These are phyloP conservation scores for Syncephalastrum racemosum DNA, from an alignment of 371 early-diverging fungal species.

Conservation along the genomic window DNA sequence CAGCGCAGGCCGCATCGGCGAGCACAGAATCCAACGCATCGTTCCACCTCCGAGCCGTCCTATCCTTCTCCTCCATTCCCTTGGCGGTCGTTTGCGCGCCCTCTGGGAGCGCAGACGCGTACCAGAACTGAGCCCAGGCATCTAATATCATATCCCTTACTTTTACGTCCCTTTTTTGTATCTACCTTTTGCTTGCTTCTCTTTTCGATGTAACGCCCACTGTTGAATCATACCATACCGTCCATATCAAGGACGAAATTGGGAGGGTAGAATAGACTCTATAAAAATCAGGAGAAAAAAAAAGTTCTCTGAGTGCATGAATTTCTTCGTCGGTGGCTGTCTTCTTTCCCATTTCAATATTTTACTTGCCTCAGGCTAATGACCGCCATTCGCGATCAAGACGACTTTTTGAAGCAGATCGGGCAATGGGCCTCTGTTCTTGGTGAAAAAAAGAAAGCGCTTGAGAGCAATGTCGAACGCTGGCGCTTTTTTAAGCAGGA, in stretches of 20 bases:
- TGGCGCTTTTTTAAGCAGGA: slow-evolving; percentile 19
- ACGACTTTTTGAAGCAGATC: slow-evolving; percentile 6
- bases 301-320: too few species aligned
- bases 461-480: slow-evolving; percentile 13
- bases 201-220: too few species aligned
- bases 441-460: slow-evolving; percentile 6
- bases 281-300: too few species aligned
- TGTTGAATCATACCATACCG: too few species aligned
- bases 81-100: slow-evolving; percentile 45
- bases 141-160: slow-evolving; percentile 11
- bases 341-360: too few species aligned
- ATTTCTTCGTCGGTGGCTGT: too few species aligned
- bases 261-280: too few species aligned
- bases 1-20: slow-evolving; percentile 45
- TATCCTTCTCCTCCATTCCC: slow-evolving; percentile 48
- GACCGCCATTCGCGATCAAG: too few species aligned
- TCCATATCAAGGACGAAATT: too few species aligned
- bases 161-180: not conserved
- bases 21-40: slow-evolving; percentile 61
- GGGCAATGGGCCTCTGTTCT: slow-evolving; percentile 14
- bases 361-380: too few species aligned
- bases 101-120: slow-evolving; percentile 29
- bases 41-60: slow-evolving; percentile 59
- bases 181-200: too few species aligned
- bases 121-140: slow-evolving; percentile 31